Evolutionary conservation across 352 stramenopile genomes (phyloP), one percentile per base, ranked within the genome.

Genomic region (Phytophthora ohioensis): DNA sequence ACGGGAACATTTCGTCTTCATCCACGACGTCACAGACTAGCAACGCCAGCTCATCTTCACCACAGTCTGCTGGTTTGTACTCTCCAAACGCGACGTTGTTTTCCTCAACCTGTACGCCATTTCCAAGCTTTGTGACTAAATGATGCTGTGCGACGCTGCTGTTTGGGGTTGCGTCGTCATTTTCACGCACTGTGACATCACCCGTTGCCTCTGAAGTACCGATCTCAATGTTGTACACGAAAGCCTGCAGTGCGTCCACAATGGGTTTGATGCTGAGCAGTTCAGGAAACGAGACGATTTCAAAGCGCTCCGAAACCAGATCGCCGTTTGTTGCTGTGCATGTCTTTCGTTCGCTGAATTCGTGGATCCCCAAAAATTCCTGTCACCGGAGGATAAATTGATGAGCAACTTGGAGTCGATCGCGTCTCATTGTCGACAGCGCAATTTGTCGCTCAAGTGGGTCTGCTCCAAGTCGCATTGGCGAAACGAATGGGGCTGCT

Each of bases 181-280:
- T 79, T 45, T 86, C 75, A 21, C 75, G 78, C 31, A 83, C 69
- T 1, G 76, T 84, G 35, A 82, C 72, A 36, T 78, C 61, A 21
- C 75, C 78, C 11, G 73, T 34, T 3, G 59, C 57, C 30, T 86
- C 75, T 4, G 75, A 81, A 34, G 82, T 67, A 49, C 55, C 78
- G 64, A 81, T 78, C 59, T 86, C 75, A 36, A 83, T 62, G 56
- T 80, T 54, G 47, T 38, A 39, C 4, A 35, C 47, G 27, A 54
- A 54, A 3, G 21, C 13, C 30, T 36, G 47, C 2, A 54, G 47
- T 15, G 47, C 47, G 12, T 54, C 21, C 6, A 39, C 27, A n/a
- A 54, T 54, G 21, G 47, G 9, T 15, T 54, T 54, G 47, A 54
- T 35, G n/a, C 21, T 46, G 11, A 10, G 41, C n/a, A n/a, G 13